Evolutionary conservation across 805 yeast genomes (phyloP).

Genomic region (Pichia manshurica): DNA sequence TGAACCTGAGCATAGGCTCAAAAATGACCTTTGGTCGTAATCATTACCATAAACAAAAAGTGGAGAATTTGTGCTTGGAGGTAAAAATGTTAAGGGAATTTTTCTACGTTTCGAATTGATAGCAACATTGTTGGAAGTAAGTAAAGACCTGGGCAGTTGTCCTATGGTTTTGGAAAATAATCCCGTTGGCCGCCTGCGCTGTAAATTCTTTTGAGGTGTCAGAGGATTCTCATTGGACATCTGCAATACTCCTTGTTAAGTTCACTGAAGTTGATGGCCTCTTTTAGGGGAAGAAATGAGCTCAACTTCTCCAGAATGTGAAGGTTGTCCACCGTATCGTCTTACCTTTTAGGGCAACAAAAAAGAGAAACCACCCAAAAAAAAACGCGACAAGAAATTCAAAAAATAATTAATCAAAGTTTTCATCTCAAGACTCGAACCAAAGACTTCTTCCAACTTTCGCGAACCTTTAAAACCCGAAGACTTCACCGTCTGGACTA

Average conservation of each 20-base stretch:
- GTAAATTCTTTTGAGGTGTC: neutral
- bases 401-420: too few relatives aligned
- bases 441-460: too few relatives aligned
- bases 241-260: neutral
- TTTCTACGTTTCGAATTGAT: slow-evolving; percentile 32
- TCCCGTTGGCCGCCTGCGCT: slow-evolving; percentile 3
- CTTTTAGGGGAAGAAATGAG: too few relatives aligned
- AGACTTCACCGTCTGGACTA: too few relatives aligned
- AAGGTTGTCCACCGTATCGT: too few relatives aligned
- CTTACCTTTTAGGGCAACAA: too few relatives aligned
- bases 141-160: slow-evolving; percentile 10
- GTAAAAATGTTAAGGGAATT: slow-evolving; percentile 32
- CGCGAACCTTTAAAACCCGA: too few relatives aligned
- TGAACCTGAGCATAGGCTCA: slow-evolving; percentile 31
- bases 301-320: too few relatives aligned
- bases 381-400: too few relatives aligned
- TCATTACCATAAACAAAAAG: slow-evolving; percentile 30
- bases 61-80: slow-evolving; percentile 34
- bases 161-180: slow-evolving; percentile 7
- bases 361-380: too few relatives aligned
- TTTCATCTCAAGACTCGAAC: too few relatives aligned
- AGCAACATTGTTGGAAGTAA: slow-evolving; percentile 14
- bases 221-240: neutral
- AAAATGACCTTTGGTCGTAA: slow-evolving; percentile 31
- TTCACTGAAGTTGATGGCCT: too few relatives aligned